These are phyloP conservation scores for Volvariella volvacea DNA, from an alignment of 1,284 basidiomycete species.

Conservation along the genomic window DNA sequence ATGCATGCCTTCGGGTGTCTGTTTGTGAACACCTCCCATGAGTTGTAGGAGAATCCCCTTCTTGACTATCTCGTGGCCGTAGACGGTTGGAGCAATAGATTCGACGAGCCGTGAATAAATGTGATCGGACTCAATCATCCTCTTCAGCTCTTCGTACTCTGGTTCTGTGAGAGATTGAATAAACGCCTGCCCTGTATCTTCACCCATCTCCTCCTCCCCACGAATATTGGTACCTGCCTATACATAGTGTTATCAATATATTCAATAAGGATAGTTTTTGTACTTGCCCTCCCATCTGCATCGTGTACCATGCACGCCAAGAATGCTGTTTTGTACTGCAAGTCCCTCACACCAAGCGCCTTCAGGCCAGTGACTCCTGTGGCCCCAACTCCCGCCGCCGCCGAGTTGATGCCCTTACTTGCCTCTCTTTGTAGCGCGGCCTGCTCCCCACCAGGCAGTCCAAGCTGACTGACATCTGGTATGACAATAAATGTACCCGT, in stretches of 20 bases:
- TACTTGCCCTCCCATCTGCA: conserved; percentile 75
- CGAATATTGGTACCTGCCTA: conserved; percentile 81
- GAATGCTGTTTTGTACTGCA: conserved; percentile 99
- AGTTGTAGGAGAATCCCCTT: conserved; percentile 97
- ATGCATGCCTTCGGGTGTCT: conserved; percentile 94
- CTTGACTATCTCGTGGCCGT: conserved; percentile 98
- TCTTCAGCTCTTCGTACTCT: conserved; percentile 91
- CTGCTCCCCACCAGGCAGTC: conserved; percentile 89
- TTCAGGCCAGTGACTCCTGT: conserved; percentile 94
- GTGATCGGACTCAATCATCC: conserved; percentile 90
- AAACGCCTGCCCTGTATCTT: conserved; percentile 75
- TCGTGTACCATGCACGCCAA: conserved; percentile 97
- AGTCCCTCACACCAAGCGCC: conserved; percentile 88
- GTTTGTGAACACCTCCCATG: conserved; percentile 99
- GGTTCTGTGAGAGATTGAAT: conserved; percentile 86
- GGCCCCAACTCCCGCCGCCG: conserved; percentile 64
- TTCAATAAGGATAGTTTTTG: conserved; percentile 4
- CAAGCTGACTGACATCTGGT: conserved; percentile 95
- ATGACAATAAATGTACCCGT: conserved; percentile 98
- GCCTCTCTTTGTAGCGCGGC: conserved; percentile 89
- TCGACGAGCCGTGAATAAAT: conserved; percentile 93
- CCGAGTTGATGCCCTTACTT: conserved; percentile 53
- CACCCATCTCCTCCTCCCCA: conserved; percentile 77
- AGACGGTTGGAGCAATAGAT: conserved; percentile 97
- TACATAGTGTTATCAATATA: conserved; percentile 4